phyloP scores from a whole-genome alignment of 2,329 filamentous ascomycete genomes.

The Leptographium procerum region DNA sequence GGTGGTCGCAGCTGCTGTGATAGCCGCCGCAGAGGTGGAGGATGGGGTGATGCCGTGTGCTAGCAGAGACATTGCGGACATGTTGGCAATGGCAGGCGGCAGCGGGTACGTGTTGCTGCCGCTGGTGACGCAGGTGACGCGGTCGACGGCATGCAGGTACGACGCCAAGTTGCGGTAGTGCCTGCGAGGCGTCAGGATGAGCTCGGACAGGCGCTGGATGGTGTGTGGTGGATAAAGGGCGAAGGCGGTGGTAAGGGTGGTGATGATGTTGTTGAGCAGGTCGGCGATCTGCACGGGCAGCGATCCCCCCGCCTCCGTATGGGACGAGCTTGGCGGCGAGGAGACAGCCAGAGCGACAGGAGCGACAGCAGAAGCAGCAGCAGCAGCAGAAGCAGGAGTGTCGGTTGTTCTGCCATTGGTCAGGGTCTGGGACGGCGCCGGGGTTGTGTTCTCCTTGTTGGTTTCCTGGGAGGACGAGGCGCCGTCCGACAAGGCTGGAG shows the following conservation, averaged over 20 bases:
- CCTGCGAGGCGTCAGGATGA: constrained; percentile 61
- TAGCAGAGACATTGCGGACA: constrained; percentile 39
- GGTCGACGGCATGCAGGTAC: constrained; percentile 83
- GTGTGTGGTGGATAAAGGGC: constrained; percentile 73
- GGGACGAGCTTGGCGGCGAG: constrained; percentile 16
- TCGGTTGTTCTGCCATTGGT: constrained; percentile 15
- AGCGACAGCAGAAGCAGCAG: constrained; percentile 16
- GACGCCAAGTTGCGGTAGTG: constrained; percentile 75
- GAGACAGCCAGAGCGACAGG: constrained; percentile 27
- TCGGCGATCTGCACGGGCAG: constrained; percentile 53
- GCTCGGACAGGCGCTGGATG: constrained; percentile 81
- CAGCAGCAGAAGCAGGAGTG: constrained; percentile 22
- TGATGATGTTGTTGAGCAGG: constrained; percentile 49
- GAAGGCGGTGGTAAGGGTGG: constrained; percentile 57
- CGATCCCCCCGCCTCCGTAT: not conserved
- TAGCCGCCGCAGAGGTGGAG: constrained; percentile 13
- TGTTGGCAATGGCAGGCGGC: constrained; percentile 51
- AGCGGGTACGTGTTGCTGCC: constrained; percentile 72
- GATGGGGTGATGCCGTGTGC: constrained; percentile 44
- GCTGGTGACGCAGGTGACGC: constrained; percentile 82
- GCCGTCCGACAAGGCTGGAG: not conserved
- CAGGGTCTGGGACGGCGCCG: constrained; percentile 20
- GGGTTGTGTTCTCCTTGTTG: constrained; percentile 61
- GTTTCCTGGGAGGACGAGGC: constrained; percentile 39
- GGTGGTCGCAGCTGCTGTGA: constrained; percentile 1